A percentile compares a stretch with the other conserved stretches of the same genome.
These are phyloP conservation scores for Brassica carinata DNA, from an alignment of 345 rosid species.

Conservation along the genomic window DNA sequence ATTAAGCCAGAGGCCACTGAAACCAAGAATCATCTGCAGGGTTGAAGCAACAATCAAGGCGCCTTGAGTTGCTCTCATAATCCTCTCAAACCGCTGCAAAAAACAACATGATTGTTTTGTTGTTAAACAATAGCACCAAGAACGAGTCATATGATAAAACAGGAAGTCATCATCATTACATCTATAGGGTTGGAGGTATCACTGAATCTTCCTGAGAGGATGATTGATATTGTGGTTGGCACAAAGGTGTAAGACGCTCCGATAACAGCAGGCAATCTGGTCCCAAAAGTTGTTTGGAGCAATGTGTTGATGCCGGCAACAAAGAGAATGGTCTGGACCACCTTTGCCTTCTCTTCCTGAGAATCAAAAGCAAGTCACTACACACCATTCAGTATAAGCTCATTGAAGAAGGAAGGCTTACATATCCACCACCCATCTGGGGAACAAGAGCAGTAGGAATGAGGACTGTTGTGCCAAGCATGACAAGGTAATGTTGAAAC, in stretches of 20 bases:
- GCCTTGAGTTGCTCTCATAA: slow-evolving; percentile 96
- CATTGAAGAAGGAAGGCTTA: slow-evolving; percentile 41
- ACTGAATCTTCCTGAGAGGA: slow-evolving; percentile 88
- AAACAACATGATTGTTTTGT: not conserved
- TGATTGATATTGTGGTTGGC: slow-evolving; percentile 93
- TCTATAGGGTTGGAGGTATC: slow-evolving; percentile 61
- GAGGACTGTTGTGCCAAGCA: slow-evolving; percentile 94
- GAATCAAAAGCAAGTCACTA: not conserved
- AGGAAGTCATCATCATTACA: slow-evolving; percentile 46
- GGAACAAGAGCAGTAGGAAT: slow-evolving; percentile 96
- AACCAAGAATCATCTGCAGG: slow-evolving; percentile 97
- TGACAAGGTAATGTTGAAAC: slow-evolving; percentile 94
- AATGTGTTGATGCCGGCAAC: slow-evolving; percentile 97
- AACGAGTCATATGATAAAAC: not conserved
- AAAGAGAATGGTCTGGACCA: slow-evolving; percentile 90
- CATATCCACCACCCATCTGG: slow-evolving; percentile 99
- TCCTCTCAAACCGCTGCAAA: slow-evolving; percentile 76
- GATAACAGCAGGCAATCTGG: slow-evolving; percentile 92
- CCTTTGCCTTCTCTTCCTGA: slow-evolving; percentile 92
- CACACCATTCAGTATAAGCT: not conserved
- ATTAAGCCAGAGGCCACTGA: slow-evolving; percentile 99
- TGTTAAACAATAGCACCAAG: slow-evolving; percentile 5
- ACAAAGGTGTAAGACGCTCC: slow-evolving; percentile 94
- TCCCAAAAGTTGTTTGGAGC: slow-evolving; percentile 75
- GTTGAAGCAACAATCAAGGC: slow-evolving; percentile 93